Base-by-base conservation (phyloP, 2,329 filamentous ascomycete species). In the Colletotrichum salicis region DNA sequence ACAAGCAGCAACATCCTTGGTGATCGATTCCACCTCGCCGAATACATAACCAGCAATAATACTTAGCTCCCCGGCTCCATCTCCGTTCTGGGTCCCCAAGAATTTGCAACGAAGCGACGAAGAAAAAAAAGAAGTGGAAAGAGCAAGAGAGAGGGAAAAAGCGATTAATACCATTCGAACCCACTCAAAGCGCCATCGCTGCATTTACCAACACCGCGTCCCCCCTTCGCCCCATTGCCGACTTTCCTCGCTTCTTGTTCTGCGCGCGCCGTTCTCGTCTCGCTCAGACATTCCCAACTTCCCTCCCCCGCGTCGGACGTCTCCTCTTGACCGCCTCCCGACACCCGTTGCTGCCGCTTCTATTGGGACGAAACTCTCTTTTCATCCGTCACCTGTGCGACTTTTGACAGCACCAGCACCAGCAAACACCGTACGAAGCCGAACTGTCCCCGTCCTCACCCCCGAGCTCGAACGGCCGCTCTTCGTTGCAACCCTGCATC, bases 401-500 rank as follows among this genome's bases (percentile, higher is more conserved):
- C 15, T 45, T 58, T 58, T 67, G 27, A 45, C 64, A 41, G 41
- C 54, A 69, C 35, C 37, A 27, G 27, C 27, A 27, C 27, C 22
- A 64, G 31, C 65, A 59, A 71, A 63, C 45, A 60, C 69, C 69
- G 64, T 71, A 71, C 69, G 55, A 69, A 41, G 45, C 45, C 45
- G 45, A 64, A 54, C 54, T 71, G 54, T 58, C 69, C 35, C 48
- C 31, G 13, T 31, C 13, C 33, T 55, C 37, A 19, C 54, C 55
- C 45, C 37, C 65, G 52, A 71, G 54, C 59, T 60, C 33, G 59
- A 61, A 69, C 69, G 45, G 35, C 59, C 55, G 59, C 59, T 69
- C 65, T 33, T 72, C 48, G 55, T 57, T 70, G 70, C 61, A 72
- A 71, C 70, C 70, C 70, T 72, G 70, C 67, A 72, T 66, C 70